phyloP scores from a whole-genome alignment of 2,329 filamentous ascomycete genomes.

The Uncinocarpus reesii region DNA sequence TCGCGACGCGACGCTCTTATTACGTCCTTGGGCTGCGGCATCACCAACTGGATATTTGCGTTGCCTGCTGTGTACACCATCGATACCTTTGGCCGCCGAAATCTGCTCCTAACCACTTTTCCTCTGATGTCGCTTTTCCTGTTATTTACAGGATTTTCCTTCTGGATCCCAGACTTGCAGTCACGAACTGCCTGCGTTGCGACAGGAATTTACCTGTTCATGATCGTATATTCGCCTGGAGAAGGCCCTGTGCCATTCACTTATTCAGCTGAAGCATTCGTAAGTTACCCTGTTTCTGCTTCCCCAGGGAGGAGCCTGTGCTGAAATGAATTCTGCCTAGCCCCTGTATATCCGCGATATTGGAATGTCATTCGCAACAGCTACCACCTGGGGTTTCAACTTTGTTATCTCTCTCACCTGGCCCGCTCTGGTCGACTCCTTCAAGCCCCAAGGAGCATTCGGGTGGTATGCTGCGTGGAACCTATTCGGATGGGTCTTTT shows the following conservation, averaged over 20 bases:
- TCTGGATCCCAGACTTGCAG: slow-evolving; percentile 39
- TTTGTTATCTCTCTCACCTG: slow-evolving; percentile 37
- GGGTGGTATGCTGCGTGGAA: slow-evolving; percentile 42
- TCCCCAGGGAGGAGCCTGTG: background rate
- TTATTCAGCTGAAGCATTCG: slow-evolving; percentile 50
- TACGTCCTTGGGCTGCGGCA: slow-evolving; percentile 36
- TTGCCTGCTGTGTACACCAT: slow-evolving; percentile 56
- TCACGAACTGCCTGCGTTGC: slow-evolving; percentile 22
- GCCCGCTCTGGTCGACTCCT: slow-evolving; percentile 34
- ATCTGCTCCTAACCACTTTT: slow-evolving; percentile 54
- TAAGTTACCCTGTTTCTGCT: slow-evolving; percentile 1
- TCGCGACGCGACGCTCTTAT: slow-evolving; percentile 30
- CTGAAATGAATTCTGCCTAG: background rate
- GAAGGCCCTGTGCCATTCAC: too few species aligned
- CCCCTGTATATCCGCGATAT: slow-evolving; percentile 34
- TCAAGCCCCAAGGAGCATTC: slow-evolving; percentile 38
- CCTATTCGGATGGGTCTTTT: slow-evolving; percentile 36
- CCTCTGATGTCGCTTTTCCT: slow-evolving; percentile 57
- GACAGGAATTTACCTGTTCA: slow-evolving; percentile 24
- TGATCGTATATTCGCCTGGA: too few species aligned
- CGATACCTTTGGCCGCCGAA: slow-evolving; percentile 53
- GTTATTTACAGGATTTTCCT: slow-evolving; percentile 51
- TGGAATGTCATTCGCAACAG: slow-evolving; percentile 35
- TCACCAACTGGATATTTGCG: slow-evolving; percentile 55
- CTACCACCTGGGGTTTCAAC: slow-evolving; percentile 43